Evolutionary conservation across 1,139 yeast genomes (phyloP), one percentile per base, ranked within the genome.

Genomic region (Pichia sp.): DNA sequence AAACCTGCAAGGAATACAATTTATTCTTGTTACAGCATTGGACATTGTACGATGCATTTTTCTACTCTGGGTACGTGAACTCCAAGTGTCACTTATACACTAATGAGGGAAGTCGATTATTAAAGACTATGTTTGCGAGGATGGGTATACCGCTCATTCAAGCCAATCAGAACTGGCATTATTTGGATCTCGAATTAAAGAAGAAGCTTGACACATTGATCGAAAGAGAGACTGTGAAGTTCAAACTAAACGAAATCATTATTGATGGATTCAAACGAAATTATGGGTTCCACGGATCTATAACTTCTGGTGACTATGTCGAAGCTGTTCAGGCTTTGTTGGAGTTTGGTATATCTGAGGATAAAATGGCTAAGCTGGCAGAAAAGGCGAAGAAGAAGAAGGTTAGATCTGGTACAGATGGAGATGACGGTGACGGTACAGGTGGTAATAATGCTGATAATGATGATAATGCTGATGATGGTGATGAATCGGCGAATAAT

Each of bases 101-200:
- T 17, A 96, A 85, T 52, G 93, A 84, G 40, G 98, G 98, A 4
- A 74, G 80, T 49, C 86, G 85, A 55, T 73, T 79, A 48, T 64
- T 93, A 33, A 94, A 88, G 55, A 87, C 87, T 51, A 69, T 93
- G 71, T 83, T 93, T 62, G 98, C 98, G 3, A 77, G 83, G 49
- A 91, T 93, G 96, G 98, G 98, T 7, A 82, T 93, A 6, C 81
- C 96, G 0, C 63, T 93, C 33, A 83, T 78, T 4, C 81, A 83
- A 18, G 94, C 97, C 1, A 83, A 81, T 50, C 96, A 93, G 58
- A 78, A 80, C 44, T 93, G 97, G 96, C 69, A 82, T 23, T 94
- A 91, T 56, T 77, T 88, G 79, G 94, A 87, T 53, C 72, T 84
- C 32, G 69, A 73, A 13, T 68, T 91, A 33, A 93, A 91, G 56